Conservation (phyloP, 768 basidiomycete species). For the Russula emetica region DNA sequence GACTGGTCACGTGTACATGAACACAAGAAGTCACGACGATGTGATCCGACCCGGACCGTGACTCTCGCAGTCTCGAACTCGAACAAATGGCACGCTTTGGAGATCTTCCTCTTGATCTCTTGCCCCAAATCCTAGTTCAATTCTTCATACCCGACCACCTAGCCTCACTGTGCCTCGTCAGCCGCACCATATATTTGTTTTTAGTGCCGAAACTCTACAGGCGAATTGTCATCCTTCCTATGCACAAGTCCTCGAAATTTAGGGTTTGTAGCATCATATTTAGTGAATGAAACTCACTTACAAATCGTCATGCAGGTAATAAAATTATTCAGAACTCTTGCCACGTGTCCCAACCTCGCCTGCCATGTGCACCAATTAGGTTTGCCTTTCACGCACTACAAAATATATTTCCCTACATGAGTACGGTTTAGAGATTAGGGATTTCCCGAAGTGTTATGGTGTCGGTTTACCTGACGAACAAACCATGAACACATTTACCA, state of each 20-base stretch:
- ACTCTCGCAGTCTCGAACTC: no score
- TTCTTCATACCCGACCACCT: conserved; percentile 52
- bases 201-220: conserved; percentile 53
- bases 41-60: no score
- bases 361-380: conserved; percentile 55
- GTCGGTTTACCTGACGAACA: conserved; percentile 33
- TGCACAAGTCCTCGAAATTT: conserved; percentile 61
- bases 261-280: conserved; percentile 43
- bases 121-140: conserved; percentile 51
- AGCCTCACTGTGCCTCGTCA: conserved; percentile 52
- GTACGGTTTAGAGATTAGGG: conserved; percentile 56
- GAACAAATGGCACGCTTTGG: conserved; percentile 35
- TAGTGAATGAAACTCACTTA: background rate
- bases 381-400: conserved; percentile 32
- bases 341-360: conserved; percentile 52
- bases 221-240: conserved; percentile 58
- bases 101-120: conserved; percentile 63
- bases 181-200: conserved; percentile 49
- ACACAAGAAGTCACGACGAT: no score
- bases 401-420: conserved; percentile 5
- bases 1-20: no score
- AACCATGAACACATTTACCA: conserved; percentile 41
- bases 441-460: conserved; percentile 57
- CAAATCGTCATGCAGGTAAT: conserved; percentile 44
- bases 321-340: conserved; percentile 58